Evolutionary conservation across 1,139 yeast genomes (phyloP).

Genomic region (Hemisphaericaspora xylanilytica): DNA sequence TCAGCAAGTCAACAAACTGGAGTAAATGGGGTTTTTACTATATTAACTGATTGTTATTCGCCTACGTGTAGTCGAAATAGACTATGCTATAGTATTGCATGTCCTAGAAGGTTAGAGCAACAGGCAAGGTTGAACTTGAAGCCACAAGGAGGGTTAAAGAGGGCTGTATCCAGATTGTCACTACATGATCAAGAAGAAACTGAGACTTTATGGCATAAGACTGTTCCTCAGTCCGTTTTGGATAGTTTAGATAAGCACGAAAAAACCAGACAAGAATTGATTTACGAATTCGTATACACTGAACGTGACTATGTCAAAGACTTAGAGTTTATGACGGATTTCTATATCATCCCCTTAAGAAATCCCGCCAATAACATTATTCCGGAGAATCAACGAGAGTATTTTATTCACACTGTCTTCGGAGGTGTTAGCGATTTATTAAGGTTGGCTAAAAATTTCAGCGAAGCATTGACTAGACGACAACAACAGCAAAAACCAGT

Average conservation of each 20-base stretch:
- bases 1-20: constrained; percentile 25
- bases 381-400: constrained; percentile 85
- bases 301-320: constrained; percentile 96
- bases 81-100: constrained; percentile 92
- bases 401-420: constrained; percentile 87
- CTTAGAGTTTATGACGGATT: constrained; percentile 87
- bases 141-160: constrained; percentile 80
- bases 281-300: constrained; percentile 89
- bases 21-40: constrained; percentile 89
- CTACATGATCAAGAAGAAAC: constrained; percentile 76
- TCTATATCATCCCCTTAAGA: constrained; percentile 87
- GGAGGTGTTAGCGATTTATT: constrained; percentile 87
- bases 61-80: constrained; percentile 92
- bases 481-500: constrained; percentile 84
- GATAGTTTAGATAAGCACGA: constrained; percentile 81
- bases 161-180: constrained; percentile 80
- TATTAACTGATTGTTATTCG: constrained; percentile 91
- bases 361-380: constrained; percentile 74
- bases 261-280: constrained; percentile 91
- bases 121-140: constrained; percentile 89
- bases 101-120: constrained; percentile 94
- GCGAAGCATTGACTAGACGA: constrained; percentile 85
- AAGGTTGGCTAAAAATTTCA: constrained; percentile 75
- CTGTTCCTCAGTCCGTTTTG: constrained; percentile 79
- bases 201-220: constrained; percentile 91